Evolutionary conservation across 148 eudicot genomes (phyloP), one percentile per base, ranked within the genome.

Genomic region (Rhododendron molle): DNA sequence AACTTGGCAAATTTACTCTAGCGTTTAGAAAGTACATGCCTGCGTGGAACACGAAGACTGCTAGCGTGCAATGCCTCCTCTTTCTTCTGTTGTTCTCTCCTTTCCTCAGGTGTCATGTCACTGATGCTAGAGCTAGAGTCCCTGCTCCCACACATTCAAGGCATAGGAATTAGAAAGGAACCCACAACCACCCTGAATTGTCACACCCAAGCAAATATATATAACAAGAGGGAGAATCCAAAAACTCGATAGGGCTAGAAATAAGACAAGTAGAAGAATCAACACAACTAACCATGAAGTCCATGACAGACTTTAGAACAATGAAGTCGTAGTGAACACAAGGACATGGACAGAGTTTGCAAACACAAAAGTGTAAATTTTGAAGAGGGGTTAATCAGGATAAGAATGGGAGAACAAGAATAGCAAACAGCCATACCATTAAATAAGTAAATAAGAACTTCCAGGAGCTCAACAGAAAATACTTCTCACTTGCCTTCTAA

Each of bases 41-140:
- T 95, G 85, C 98, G 95, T 85, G 99, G 99, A 87, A 97, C 96
- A 77, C 95, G 93, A 74, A 97, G 97, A 84, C 98, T 95, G 89
- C 93, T 93, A 52, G 98, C 95, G 84, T 97, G 96, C 86, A 93
- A 84, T 18, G 91, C 94, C 88, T 97, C 98, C 91, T 97, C 98
- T 89, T 85, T 85, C 91, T 92, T 91, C 87, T 91, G 99, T 21
- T 91, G 94, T 78, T 89, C 84, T 91, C 92, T 91, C 89, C 89
- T 91, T 76, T 92, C 95, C 46, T 90, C 94, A 60, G 88, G 91
- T 83, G 98, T 88, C 90, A 95, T 86, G 69, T 81, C 90, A 87
- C 84, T 85, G 46, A 85, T 72, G 86, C 92, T 90, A 86, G 98
- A 92, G 50, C 90, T 81, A 2, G 96, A 89, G 88, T 93, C 99